A percentile compares a stretch with the other conserved stretches of the same genome.
phyloP scores from a whole-genome alignment of 805 yeast species.

The Hanseniaspora lachancei region DNA sequence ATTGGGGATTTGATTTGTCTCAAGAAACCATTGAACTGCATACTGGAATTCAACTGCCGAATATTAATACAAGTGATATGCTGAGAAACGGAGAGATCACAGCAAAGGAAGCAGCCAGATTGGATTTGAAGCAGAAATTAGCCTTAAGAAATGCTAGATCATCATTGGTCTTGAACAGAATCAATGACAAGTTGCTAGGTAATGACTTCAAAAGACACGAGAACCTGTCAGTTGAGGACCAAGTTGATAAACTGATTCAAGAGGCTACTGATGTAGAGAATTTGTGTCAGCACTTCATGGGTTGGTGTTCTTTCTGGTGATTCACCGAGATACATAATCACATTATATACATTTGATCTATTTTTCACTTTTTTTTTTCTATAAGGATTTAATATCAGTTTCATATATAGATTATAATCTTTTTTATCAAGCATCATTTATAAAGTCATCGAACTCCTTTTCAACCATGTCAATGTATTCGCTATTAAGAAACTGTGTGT shows the following conservation, averaged over 20 bases:
- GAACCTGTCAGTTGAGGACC: slow-evolving; percentile 70
- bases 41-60: slow-evolving; percentile 56
- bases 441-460: slow-evolving; percentile 16
- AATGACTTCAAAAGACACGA: slow-evolving; percentile 68
- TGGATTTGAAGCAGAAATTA: slow-evolving; percentile 54
- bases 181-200: slow-evolving; percentile 85
- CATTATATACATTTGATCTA: background rate
- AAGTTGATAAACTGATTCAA: slow-evolving; percentile 84
- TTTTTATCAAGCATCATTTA: slow-evolving; percentile 15
- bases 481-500: slow-evolving; percentile 26
- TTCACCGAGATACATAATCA: background rate
- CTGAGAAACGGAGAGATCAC: slow-evolving; percentile 62
- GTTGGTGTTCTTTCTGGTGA: slow-evolving; percentile 99
- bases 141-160: slow-evolving; percentile 83
- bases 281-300: slow-evolving; percentile 89
- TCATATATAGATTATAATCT: background rate
- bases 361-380: too few relatives aligned
- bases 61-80: slow-evolving; percentile 55
- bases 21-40: slow-evolving; percentile 62
- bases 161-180: slow-evolving; percentile 73
- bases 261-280: slow-evolving; percentile 96
- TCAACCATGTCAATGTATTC: slow-evolving; percentile 36
- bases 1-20: slow-evolving; percentile 97
- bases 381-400: too few relatives aligned
- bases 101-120: slow-evolving; percentile 58